Conservation (phyloP, 352 stramenopile species). For the Globisporangium canariense region DNA sequence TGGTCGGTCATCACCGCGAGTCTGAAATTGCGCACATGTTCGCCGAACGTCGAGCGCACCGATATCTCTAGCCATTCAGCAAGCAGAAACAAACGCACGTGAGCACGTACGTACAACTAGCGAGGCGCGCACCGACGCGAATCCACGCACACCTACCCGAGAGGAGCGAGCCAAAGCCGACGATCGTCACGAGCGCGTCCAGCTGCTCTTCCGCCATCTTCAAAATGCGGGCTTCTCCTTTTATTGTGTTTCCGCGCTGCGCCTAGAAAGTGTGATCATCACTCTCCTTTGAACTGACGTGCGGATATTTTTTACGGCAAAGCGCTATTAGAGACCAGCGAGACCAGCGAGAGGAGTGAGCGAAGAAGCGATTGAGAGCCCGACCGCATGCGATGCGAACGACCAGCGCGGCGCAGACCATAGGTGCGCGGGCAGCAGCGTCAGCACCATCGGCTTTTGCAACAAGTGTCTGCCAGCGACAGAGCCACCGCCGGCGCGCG, state of each 20-base stretch:
- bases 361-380: not conserved
- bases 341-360: not conserved
- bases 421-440: not conserved
- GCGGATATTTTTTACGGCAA: not conserved
- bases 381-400: slow-evolving; percentile 11
- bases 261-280: not conserved
- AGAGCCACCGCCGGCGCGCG: not conserved
- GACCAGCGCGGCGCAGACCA: slow-evolving; percentile 1
- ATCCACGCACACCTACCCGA: slow-evolving; percentile 37
- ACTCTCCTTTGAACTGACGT: slow-evolving; percentile 5
- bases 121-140: not conserved
- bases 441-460: not conserved
- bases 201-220: not conserved
- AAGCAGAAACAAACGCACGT: not conserved
- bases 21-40: slow-evolving; percentile 85
- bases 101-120: no score
- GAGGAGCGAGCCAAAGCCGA: slow-evolving; percentile 91
- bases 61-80: slow-evolving; percentile 46
- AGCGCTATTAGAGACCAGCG: not conserved
- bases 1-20: slow-evolving; percentile 81
- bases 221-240: no score
- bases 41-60: slow-evolving; percentile 85
- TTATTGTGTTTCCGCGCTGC: no score
- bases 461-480: not conserved
- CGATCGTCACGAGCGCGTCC: slow-evolving; percentile 59